Evolutionary conservation across 202 grass and related monocot genomes (phyloP), one percentile per base, ranked within the genome.

Genomic region (Digitaria exilis): DNA sequence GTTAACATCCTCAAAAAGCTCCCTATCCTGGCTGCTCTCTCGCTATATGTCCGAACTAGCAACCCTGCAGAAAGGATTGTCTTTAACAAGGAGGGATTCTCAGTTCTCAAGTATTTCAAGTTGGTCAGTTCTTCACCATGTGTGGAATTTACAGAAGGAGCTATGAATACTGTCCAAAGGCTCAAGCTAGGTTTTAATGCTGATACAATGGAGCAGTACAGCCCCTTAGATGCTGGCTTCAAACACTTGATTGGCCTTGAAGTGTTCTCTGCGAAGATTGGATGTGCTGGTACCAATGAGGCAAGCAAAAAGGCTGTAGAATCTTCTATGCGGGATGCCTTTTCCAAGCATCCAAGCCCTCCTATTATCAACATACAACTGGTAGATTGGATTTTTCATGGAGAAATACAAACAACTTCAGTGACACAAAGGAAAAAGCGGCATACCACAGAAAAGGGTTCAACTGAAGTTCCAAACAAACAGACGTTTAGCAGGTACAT

Each of bases 61-160:
- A 35, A 35, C 3, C 16, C 51, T 15, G 32, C 7, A 6, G n/a
- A 9, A 67, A 66, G 4, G 0, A 12, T 58, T 1, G 4, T 46
- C 26, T 67, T 84, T 48, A 6, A 49, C 11, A 6, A 24, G 1
- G 24, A 14, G 25, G 50, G 35, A 14, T 76, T 84, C 60, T 25
- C 16, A 22, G 58, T 12, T 84, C 71, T 84, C 17, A 67, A 44
- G 24, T 28, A 54, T 10, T 66, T 76, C 22, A 49, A 84, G n/a
- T 75, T 83, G 5, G 65, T 17, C 0, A 75, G 69, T 30, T 9
- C 42, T 25, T 22, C 60, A 45, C 7, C 32, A 16, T 4, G 8
- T 0, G 4, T 83, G 8, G 0, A 5, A 9, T 83, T 83, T 25
- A 4, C 10, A 16, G 45, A 0, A 54, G 80, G 30, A 29, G 44